These are phyloP conservation scores for Gossypium bickii DNA, from an alignment of 345 rosid species.

Conservation along the genomic window DNA sequence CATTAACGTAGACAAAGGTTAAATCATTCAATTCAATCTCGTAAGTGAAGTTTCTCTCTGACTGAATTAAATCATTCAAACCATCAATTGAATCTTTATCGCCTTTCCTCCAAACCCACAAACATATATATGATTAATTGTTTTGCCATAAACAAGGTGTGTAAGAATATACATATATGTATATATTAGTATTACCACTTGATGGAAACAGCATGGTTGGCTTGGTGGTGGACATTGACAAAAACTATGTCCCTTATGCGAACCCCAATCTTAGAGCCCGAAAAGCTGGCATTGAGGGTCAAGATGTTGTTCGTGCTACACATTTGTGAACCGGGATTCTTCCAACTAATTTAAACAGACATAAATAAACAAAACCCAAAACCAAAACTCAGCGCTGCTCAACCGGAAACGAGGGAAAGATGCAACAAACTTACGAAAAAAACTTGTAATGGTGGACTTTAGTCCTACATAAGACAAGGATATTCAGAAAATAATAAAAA, in stretches of 20 bases:
- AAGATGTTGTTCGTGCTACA: conserved; percentile 37
- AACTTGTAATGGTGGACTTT: neutral
- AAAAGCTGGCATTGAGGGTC: conserved; percentile 46
- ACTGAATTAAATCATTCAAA: conserved; percentile 40
- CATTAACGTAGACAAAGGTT: too few relatives aligned
- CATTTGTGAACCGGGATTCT: conserved; percentile 24
- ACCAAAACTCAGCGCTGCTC: neutral
- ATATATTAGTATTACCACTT: conserved; percentile 31
- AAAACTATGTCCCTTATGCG: conserved; percentile 37
- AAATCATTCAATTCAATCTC: conserved; percentile 17
- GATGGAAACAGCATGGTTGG: conserved; percentile 37
- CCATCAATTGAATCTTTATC: conserved; percentile 43
- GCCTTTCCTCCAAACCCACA: conserved; percentile 29
- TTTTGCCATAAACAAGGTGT: neutral
- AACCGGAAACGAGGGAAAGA: neutral
- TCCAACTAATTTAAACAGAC: conserved; percentile 4
- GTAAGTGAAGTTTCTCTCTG: conserved; percentile 33
- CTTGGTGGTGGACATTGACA: conserved; percentile 47
- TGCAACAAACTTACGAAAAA: neutral
- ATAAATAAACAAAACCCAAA: neutral
- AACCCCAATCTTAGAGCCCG: conserved; percentile 41
- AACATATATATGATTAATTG: neutral
- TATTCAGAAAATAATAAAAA: neutral
- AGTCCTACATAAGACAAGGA: neutral
- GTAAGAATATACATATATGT: neutral